These are phyloP conservation scores for Erythrobasidium yunnanense DNA, from an alignment of 768 basidiomycete species.

Conservation along the genomic window DNA sequence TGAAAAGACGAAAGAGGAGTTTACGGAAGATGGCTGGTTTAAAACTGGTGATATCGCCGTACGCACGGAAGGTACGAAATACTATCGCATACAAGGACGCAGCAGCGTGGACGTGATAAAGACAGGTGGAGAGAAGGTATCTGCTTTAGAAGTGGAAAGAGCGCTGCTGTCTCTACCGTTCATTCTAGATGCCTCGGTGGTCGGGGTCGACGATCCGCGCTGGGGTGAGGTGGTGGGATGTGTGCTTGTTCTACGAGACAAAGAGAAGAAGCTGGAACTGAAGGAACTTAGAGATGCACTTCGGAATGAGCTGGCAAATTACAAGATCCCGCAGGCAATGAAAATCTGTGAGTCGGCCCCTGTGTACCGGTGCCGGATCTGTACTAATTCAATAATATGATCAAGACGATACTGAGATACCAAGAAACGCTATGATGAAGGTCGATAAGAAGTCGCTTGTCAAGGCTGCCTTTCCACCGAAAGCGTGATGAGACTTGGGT, in stretches of 20 bases:
- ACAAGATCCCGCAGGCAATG: constrained; percentile 23
- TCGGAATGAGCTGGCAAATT: constrained; percentile 13
- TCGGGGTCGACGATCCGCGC: constrained; percentile 37
- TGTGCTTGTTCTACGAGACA: constrained; percentile 19
- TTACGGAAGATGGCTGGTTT: constrained; percentile 38
- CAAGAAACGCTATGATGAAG: constrained; percentile 35
- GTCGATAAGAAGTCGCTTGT: constrained; percentile 28
- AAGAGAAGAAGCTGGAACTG: constrained; percentile 13
- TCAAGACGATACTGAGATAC: constrained; percentile 26
- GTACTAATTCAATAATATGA: background rate
- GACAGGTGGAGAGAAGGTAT: constrained; percentile 40
- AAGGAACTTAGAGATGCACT: constrained; percentile 30
- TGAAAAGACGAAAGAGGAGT: constrained; percentile 36
- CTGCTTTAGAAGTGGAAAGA: constrained; percentile 38
- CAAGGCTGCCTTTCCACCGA: constrained; percentile 7
- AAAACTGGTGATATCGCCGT: constrained; percentile 40
- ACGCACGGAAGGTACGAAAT: constrained; percentile 32
- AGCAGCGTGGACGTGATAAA: constrained; percentile 37
- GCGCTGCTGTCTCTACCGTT: constrained; percentile 35
- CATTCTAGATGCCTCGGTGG: constrained; percentile 38
- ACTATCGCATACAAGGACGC: constrained; percentile 35
- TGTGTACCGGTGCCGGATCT: background rate
- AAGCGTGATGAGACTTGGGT: background rate
- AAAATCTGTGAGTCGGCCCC: constrained; percentile 2
- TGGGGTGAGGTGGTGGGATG: constrained; percentile 39